phyloP scores from a whole-genome alignment of 192 early-diverging fungal genomes.

The Radiomyces spectabilis region DNA sequence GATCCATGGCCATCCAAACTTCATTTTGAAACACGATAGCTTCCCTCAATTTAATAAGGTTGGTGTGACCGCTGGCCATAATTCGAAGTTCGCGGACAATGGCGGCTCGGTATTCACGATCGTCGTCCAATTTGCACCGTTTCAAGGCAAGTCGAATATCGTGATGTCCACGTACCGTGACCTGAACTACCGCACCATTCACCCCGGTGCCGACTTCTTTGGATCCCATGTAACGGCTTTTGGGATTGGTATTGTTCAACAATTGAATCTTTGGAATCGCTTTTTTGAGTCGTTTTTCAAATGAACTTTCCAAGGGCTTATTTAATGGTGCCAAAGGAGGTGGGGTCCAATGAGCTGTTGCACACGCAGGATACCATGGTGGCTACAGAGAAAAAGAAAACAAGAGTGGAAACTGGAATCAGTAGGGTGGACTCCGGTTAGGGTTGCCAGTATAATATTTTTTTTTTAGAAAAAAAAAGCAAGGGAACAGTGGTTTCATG shows the following conservation, averaged over 20 bases:
- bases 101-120: conserved; percentile 25
- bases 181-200: conserved; percentile 29
- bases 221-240: conserved; percentile 12
- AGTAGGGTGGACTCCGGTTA: too few species aligned
- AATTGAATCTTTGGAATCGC: conserved; percentile 17
- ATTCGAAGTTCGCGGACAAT: conserved; percentile 29
- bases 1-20: conserved; percentile 34
- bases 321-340: background rate
- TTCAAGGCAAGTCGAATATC: conserved; percentile 19
- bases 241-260: conserved; percentile 11
- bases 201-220: conserved; percentile 32
- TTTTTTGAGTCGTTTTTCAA: conserved; percentile 25
- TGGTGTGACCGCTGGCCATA: conserved; percentile 23
- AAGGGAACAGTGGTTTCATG: too few species aligned
- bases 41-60: conserved; percentile 26
- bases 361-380: conserved; percentile 20
- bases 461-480: too few species aligned
- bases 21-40: conserved; percentile 15
- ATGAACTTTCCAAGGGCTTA: conserved; percentile 11
- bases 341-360: conserved; percentile 10
- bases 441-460: too few species aligned
- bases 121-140: conserved; percentile 23
- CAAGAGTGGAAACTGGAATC: background rate
- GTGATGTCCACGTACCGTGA: background rate
- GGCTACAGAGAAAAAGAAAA: conserved; percentile 21